These are phyloP conservation scores for Trichomonas vaginalis DNA, from an alignment of 208 protist species.

Conservation along the genomic window DNA sequence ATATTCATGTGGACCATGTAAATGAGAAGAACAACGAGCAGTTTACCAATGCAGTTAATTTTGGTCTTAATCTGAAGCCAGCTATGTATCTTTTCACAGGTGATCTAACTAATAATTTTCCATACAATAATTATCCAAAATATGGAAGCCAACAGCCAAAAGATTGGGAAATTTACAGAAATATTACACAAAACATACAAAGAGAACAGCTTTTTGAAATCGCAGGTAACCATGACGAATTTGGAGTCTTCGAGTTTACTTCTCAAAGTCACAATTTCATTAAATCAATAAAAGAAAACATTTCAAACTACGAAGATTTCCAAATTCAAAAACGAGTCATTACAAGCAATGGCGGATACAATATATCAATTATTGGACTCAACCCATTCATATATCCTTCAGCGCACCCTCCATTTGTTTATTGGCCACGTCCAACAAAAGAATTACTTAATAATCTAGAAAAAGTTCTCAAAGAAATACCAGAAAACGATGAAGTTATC, in stretches of 20 bases:
- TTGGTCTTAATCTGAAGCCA: background rate
- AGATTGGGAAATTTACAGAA: background rate
- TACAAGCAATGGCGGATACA: too few species aligned
- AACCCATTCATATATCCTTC: background rate
- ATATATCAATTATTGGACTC: background rate
- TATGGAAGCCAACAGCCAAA: background rate
- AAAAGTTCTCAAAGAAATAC: background rate
- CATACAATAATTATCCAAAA: background rate
- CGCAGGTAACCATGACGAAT: background rate
- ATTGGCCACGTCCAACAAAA: background rate
- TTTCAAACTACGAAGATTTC: background rate
- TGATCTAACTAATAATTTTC: background rate
- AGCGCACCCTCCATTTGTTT: background rate
- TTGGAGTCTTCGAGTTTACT: background rate
- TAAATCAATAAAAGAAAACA: background rate
- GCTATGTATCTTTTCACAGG: background rate
- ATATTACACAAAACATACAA: background rate
- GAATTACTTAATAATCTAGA: background rate
- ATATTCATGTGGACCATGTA: background rate
- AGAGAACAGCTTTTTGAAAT: background rate
- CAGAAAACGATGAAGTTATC: background rate
- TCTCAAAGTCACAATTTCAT: background rate
- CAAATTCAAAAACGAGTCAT: background rate
- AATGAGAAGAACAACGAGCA: background rate
- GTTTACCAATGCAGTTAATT: background rate